Base-by-base conservation (phyloP, 2,329 filamentous ascomycete genomes). In the Chrysoporthe cubensis region DNA sequence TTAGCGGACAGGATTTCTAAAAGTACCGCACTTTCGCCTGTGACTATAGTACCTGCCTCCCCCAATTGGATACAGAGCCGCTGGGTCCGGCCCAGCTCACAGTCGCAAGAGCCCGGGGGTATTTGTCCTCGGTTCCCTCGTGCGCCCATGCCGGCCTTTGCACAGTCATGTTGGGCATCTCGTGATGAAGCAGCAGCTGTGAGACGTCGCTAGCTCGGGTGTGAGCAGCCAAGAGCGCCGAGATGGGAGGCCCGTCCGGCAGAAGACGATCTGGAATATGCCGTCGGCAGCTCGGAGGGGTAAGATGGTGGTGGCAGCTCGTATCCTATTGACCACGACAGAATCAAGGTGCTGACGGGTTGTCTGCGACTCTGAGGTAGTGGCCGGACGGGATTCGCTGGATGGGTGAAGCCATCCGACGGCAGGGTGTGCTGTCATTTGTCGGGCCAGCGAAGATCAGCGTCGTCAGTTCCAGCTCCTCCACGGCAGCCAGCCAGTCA, bases 341-440 rank as follows among this genome's bases (percentile, higher is more conserved):
- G 32, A 59, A 43, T 44, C 57, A 60, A 44, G 21, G 57, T 60
- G 40, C 57, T 60, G 57, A 60, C 57, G n/a, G 40, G 3, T 42
- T 54, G 32, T 58, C 9, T 44, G 40, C 9, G 21, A n/a, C 7
- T 2, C 34, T 14, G 34, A 18, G 32, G 8, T 7, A 43, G 13
- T 9, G 40, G 57, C 57, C 37, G 37, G 37, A 9, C 18, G 57
- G 57, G 57, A 43, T 43, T 59, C 43, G 37, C 57, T 59, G 57
- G 26, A 37, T 21, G 6, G 18, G 16, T 60, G 50, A 54, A 54
- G 50, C n/a, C n/a, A 44, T 60, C 37, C 57, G 57, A 44, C n/a
- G 57, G 37, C 40, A 42, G 13, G 37, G n/a, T 9, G 37, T 50
- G 46, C 44, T 62, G 11, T 52, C 54, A 40, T 40, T 57, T 40